Evolutionary conservation across 345 rosid genomes (phyloP), one percentile per base, ranked within the genome.

Genomic region (Adansonia digitata): DNA sequence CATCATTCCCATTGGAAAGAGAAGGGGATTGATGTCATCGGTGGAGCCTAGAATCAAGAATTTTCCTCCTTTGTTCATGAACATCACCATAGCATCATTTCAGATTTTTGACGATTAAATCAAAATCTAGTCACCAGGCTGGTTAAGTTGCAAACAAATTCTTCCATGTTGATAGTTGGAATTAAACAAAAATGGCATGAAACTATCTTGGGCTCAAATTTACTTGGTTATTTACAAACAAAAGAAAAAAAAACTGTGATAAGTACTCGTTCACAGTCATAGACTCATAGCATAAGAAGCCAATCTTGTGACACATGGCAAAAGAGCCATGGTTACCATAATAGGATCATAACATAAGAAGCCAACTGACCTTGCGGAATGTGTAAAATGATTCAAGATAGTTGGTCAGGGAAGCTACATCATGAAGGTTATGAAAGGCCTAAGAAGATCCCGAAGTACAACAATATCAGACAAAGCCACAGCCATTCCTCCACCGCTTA

Each of bases 401-500:
- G 26, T 69, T 78, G 37, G 79, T 70, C 7, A 85, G 64, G 2
- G 81, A 76, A 12, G 84, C 81, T 74, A 82, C 81, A 39, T 87
- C 79, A 39, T 77, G 73, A 42, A 85, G 76, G 77, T 87, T 75
- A 2, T 29, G 49, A 80, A 75, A 52, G 83, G 86, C 71, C 63
- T 83, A 11, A 85, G 74, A 1, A 87, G 84, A 61, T 85, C 80
- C 2, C 87, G 85, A 8, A 87, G 85, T 12, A 87, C 83, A 31
- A 85, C 88, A 35, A 87, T 87, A 45, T 87, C 90, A 2, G 90
- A 80, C 57, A 87, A 77, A 2, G 87, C 85, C 1, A 85, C 90
- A 4, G 90, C 85, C 90, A 87, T 87, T 75, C 90, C 90, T 0
- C 90, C 90, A 14, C 90, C 90, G 1, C 87, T 87, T 77, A 85